Conservation (phyloP, 225 moss, liverwort and hornwort genomes). For the Anthoceros angustus region DNA sequence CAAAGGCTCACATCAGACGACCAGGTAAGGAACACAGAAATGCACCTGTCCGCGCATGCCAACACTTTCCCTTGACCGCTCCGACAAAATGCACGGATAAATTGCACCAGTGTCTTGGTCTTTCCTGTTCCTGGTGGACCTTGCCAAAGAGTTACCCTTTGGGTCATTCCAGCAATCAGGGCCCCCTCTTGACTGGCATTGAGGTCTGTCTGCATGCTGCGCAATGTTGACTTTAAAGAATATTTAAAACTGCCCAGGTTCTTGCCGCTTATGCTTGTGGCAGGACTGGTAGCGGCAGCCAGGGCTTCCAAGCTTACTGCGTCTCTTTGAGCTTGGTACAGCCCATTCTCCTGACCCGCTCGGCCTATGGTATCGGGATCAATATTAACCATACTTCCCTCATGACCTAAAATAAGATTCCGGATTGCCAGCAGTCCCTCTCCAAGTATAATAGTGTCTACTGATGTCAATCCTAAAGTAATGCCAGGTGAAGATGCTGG, state of each 20-base stretch:
- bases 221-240: constrained; percentile 32
- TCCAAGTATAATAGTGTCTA: constrained; percentile 9
- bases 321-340: background rate
- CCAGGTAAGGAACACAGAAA: background rate
- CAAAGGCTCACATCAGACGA: background rate
- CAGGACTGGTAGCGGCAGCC: constrained; percentile 30
- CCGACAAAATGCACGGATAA: constrained; percentile 24
- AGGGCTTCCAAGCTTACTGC: background rate
- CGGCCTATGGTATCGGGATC: background rate
- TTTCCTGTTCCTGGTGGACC: constrained; percentile 98
- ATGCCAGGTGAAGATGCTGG: constrained; percentile 18
- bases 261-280: constrained; percentile 49
- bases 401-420: background rate
- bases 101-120: constrained; percentile 74
- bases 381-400: background rate
- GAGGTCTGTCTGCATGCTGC: constrained; percentile 41
- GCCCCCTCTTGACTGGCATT: constrained; percentile 71
- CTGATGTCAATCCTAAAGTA: constrained; percentile 14
- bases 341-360: background rate
- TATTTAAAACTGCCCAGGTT: constrained; percentile 50
- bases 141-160: constrained; percentile 77
- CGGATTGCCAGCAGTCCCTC: constrained; percentile 15
- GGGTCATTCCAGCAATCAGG: constrained; percentile 62
- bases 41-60: constrained; percentile 37
- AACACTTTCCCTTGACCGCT: constrained; percentile 28